phyloP scores from a whole-genome alignment of 306 rosid species.

The Quercus bicolor region DNA sequence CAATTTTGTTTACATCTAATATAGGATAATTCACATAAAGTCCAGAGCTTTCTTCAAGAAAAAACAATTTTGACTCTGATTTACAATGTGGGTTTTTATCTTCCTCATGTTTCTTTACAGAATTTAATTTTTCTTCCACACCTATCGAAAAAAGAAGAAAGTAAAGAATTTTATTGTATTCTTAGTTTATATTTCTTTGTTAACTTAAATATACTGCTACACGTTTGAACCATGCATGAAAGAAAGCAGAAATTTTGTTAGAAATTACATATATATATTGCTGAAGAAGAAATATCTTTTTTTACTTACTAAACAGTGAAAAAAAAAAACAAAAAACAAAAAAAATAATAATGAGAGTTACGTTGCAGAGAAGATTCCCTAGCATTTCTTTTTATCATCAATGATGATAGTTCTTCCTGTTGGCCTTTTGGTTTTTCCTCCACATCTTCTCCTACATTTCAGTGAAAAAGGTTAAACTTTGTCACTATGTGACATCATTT shows the following conservation, averaged over 20 bases:
- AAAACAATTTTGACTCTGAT: constrained; percentile 8
- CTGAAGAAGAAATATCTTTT: too few species aligned
- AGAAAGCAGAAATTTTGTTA: constrained; percentile 6
- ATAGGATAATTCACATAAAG: constrained; percentile 17
- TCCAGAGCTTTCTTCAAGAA: constrained; percentile 17
- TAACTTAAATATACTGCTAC: constrained; percentile 31
- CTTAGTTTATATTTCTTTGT: not conserved
- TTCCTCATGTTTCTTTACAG: not conserved
- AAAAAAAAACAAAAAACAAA: not conserved
- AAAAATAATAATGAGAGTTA: not conserved
- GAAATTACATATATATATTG: too few species aligned
- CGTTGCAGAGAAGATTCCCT: constrained; percentile 83
- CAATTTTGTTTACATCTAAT: not conserved
- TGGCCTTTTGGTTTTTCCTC: constrained; percentile 58
- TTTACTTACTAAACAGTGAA: constrained; percentile 21
- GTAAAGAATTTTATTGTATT: not conserved
- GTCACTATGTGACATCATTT: constrained; percentile 71
- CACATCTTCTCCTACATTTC: constrained; percentile 90
- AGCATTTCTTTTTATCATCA: constrained; percentile 59
- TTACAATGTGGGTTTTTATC: constrained; percentile 25
- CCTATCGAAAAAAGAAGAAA: not conserved
- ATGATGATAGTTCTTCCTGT: constrained; percentile 77
- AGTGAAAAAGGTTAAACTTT: constrained; percentile 86
- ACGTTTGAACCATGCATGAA: constrained; percentile 58
- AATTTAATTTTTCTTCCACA: not conserved